Percentiles rank a stretch among this genome's conserved stretches.
Evolutionary conservation across 305 asterid genomes (phyloP).

Genomic region (Coffea humblotiana): DNA sequence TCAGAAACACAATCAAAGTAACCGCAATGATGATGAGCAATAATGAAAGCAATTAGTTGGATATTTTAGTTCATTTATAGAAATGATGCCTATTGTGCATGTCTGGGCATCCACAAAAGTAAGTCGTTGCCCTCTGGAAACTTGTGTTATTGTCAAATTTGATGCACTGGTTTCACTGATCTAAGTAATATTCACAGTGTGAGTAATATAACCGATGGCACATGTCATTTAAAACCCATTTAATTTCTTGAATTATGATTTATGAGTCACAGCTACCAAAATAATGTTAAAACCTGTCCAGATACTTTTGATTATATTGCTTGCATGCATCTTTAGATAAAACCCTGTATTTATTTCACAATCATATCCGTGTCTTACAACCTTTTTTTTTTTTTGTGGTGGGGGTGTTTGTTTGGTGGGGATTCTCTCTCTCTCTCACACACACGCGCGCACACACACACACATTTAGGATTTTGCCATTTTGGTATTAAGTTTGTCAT

Average conservation of each 20-base stretch:
- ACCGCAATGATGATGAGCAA: slow-evolving; percentile 55
- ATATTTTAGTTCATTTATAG: background rate
- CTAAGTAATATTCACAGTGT: background rate
- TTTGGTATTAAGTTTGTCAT: background rate
- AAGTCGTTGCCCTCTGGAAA: slow-evolving; percentile 12
- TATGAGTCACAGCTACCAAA: background rate
- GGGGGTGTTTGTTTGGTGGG: too few relatives aligned
- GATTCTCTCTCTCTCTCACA: background rate
- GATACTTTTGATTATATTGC: background rate
- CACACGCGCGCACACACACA: too few relatives aligned
- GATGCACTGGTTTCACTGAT: background rate
- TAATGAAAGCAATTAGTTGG: slow-evolving; percentile 20
- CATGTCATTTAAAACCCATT: background rate
- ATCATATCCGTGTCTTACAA: background rate
- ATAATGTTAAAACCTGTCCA: background rate
- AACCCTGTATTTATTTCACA: background rate
- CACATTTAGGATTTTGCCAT: background rate
- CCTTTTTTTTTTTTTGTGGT: background rate
- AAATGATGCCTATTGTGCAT: slow-evolving; percentile 24
- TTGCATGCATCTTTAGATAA: background rate
- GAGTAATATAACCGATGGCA: background rate
- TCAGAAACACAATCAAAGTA: slow-evolving; percentile 63
- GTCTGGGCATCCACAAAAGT: slow-evolving; percentile 21
- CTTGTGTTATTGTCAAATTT: background rate
- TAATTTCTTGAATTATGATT: background rate